A percentile compares a stretch with the other conserved stretches of the same genome.
phyloP scores from a whole-genome alignment of 129 eudicot species.

The Dittrichia graveolens region DNA sequence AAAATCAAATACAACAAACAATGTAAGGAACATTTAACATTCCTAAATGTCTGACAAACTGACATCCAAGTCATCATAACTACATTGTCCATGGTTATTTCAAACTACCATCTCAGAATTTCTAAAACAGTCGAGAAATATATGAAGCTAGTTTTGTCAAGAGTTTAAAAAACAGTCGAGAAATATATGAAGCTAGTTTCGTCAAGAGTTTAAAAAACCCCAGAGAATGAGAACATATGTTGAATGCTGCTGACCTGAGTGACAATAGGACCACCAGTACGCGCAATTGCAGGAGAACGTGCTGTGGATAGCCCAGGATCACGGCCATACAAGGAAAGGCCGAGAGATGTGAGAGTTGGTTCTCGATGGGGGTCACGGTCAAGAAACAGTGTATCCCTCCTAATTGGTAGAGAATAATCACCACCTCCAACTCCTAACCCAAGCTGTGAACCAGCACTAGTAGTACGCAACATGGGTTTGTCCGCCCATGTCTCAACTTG shows the following conservation, averaged over 20 bases:
- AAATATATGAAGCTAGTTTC: not conserved
- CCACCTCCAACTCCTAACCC: conserved; percentile 34
- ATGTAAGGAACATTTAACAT: too few relatives aligned
- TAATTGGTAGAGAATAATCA: conserved; percentile 52
- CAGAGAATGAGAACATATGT: too few relatives aligned
- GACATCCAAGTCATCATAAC: too few relatives aligned
- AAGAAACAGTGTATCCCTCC: conserved; percentile 57
- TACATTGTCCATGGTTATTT: too few relatives aligned
- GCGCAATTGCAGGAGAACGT: conserved; percentile 50
- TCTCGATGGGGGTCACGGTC: conserved; percentile 76
- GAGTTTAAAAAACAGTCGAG: not conserved
- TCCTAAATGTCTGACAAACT: too few relatives aligned
- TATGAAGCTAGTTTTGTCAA: not conserved
- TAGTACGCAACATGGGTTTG: conserved; percentile 44
- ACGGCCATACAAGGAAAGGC: conserved; percentile 62
- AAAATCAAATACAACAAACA: not conserved
- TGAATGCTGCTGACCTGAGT: conserved; percentile 58
- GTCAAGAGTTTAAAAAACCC: not conserved
- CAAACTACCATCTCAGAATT: too few relatives aligned
- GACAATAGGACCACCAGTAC: conserved; percentile 58
- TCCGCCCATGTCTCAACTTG: conserved; percentile 70
- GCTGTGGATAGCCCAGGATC: conserved; percentile 50
- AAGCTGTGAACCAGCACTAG: conserved; percentile 31
- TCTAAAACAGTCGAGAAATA: not conserved
- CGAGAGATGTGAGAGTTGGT: conserved; percentile 43